phyloP scores from a whole-genome alignment of 352 stramenopile genomes.

The Pythium folliculosum region DNA sequence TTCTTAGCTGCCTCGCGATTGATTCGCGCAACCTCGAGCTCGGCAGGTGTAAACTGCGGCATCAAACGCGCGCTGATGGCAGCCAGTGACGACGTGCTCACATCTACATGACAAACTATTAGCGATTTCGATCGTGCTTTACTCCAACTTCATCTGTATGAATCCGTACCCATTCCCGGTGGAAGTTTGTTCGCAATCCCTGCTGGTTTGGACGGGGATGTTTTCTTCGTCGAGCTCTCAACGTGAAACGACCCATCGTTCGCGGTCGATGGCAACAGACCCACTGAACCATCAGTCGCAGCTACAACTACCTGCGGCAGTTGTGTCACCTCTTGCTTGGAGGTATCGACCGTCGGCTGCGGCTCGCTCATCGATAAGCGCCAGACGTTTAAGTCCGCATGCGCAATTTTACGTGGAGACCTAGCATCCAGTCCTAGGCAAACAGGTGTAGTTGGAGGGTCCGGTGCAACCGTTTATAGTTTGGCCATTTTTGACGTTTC shows the following conservation, averaged over 20 bases:
- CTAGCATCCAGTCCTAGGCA: background rate
- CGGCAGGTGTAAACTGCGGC: conserved; percentile 49
- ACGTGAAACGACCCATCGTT: background rate
- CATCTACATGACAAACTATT: conserved; percentile 8
- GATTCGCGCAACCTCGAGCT: conserved; percentile 75
- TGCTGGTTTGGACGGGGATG: conserved; percentile 16
- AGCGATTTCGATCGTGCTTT: background rate
- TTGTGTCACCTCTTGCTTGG: background rate
- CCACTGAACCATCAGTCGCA: background rate
- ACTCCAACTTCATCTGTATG: background rate
- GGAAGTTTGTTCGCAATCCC: conserved; percentile 6
- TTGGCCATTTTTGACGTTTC: background rate
- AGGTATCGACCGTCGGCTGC: background rate
- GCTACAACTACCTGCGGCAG: background rate
- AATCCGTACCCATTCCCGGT: conserved; percentile 16
- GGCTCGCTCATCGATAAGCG: conserved; percentile 10
- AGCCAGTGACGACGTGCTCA: conserved; percentile 36
- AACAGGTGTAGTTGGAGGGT: too few relatives aligned
- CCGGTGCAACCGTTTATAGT: background rate
- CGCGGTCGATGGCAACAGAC: background rate
- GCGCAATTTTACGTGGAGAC: background rate
- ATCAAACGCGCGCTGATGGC: conserved; percentile 66
- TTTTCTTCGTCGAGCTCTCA: conserved; percentile 3
- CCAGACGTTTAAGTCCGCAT: background rate
- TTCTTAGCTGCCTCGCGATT: conserved; percentile 43